Percentiles rank a stretch among this genome's conserved stretches.
These are phyloP conservation scores for Arthrobotrys sphaeroides DNA, from an alignment of 2,329 filamentous ascomycete species.

Conservation along the genomic window DNA sequence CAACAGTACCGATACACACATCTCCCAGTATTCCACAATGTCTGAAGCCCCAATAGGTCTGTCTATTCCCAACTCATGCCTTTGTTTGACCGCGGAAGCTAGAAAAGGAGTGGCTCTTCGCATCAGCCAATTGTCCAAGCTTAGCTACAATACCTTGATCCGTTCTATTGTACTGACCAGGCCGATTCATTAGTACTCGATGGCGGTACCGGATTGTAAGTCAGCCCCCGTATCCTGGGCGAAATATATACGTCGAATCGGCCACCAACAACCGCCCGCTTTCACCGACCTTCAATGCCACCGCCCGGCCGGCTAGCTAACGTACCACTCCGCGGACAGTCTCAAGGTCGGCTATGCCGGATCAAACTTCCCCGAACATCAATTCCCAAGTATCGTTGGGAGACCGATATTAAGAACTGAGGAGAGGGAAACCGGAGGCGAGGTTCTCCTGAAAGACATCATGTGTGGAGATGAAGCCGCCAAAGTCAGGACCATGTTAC, in stretches of 20 bases:
- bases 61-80: neutral
- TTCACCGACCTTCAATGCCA: neutral
- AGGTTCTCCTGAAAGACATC: slow-evolving; percentile 82
- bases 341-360: slow-evolving; percentile 99
- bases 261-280: slow-evolving; percentile 9
- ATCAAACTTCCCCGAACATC: slow-evolving; percentile 99
- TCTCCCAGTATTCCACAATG: slow-evolving; percentile 38
- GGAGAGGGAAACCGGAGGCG: slow-evolving; percentile 67
- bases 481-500: slow-evolving; percentile 93
- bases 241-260: neutral
- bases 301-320: slow-evolving; percentile 7
- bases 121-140: neutral
- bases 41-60: slow-evolving; percentile 54
- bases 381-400: slow-evolving; percentile 97
- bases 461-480: slow-evolving; percentile 99
- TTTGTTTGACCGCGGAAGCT: neutral
- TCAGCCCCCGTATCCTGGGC: neutral
- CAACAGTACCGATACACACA: neutral
- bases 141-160: neutral
- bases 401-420: slow-evolving; percentile 96
- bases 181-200: slow-evolving; percentile 78
- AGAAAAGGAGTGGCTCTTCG: neutral
- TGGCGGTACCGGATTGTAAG: slow-evolving; percentile 90
- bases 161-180: neutral
- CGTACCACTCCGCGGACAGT: slow-evolving; percentile 57